Conservation (phyloP, 1,139 yeast genomes). For the Kodamaea sp. region DNA sequence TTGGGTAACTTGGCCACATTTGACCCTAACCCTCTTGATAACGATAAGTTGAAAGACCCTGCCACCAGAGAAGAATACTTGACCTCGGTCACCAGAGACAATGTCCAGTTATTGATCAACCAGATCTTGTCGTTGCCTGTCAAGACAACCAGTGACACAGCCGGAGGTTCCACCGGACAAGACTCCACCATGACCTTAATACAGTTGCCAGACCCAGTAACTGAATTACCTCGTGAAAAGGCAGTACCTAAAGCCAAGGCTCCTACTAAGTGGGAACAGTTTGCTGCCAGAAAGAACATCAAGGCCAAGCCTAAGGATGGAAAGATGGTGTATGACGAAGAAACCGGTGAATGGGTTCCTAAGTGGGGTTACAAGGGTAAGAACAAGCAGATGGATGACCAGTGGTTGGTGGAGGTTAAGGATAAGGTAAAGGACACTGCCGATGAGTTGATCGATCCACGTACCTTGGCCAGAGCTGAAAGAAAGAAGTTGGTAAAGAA, state of each 20-base stretch:
- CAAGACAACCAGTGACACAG: slow-evolving; percentile 77
- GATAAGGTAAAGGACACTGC: slow-evolving; percentile 66
- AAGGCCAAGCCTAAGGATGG: slow-evolving; percentile 88
- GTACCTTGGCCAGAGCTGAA: slow-evolving; percentile 76
- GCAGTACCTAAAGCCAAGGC: slow-evolving; percentile 91
- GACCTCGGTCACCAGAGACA: slow-evolving; percentile 78
- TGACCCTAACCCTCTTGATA: slow-evolving; percentile 81
- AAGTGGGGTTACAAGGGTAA: slow-evolving; percentile 98
- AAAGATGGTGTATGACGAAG: slow-evolving; percentile 89
- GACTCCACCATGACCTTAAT: slow-evolving; percentile 80
- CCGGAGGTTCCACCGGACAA: slow-evolving; percentile 60
- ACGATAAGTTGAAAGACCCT: slow-evolving; percentile 51
- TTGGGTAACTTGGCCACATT: slow-evolving; percentile 86
- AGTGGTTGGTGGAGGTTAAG: slow-evolving; percentile 95
- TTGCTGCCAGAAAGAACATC: slow-evolving; percentile 95
- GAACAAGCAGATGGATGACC: slow-evolving; percentile 82
- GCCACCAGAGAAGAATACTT: slow-evolving; percentile 65
- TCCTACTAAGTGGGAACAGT: slow-evolving; percentile 94
- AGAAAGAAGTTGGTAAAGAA: slow-evolving; percentile 84
- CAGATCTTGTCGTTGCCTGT: slow-evolving; percentile 89
- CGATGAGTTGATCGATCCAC: slow-evolving; percentile 82
- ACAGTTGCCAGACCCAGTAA: slow-evolving; percentile 80
- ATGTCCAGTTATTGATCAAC: slow-evolving; percentile 85
- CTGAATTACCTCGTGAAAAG: slow-evolving; percentile 91
- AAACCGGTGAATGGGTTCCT: slow-evolving; percentile 90